Evolutionary conservation across 1,284 basidiomycete species (phyloP), one percentile per base, ranked within the genome.

Genomic region (Sporisorium graminicola): DNA sequence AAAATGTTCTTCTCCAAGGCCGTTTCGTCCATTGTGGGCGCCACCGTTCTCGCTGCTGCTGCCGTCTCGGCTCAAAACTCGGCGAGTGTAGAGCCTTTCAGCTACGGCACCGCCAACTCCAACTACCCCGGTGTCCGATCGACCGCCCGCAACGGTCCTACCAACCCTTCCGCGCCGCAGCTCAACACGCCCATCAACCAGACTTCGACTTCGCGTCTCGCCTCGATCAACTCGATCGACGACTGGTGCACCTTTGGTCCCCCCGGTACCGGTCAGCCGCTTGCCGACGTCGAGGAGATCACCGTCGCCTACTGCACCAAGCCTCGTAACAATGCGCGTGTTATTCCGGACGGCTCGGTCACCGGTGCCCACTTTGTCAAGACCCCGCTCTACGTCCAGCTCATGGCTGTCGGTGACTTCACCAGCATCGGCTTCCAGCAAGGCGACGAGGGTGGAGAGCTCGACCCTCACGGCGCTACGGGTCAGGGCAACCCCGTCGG

Each of bases 251-350:
- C 82, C n/a, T 85, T 84, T 47, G 82, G 77, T 22, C 81, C 84
- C 3, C 87, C 84, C 87, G 84, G 86, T 29, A 69, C 84, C 12
- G 87, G 85, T n/a, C 59, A 83, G 33, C 86, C 87, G n/a, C 90
- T 93, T 61, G 91, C 88, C 26, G 88, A 91, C 74, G 88, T 89
- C 5, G 92, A 93, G 85, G 89, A 88, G 42, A 87, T 90, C 82
- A 90, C 89, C 73, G 90, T 93, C 20, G 90, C 91, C 0, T 93
- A 90, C 89, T 93, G 92, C 87, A 91, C 91, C 40, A 90, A 84
- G 77, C 59, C 84, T 1, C 79, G 84, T 37, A 85, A 85, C 81
- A 81, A 84, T 40, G 84, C 84, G 1, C 84, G 84, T 68, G 83
- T 85, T 49, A 85, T 85, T 53, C 84, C 84, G 22, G 84, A 85